Base-by-base conservation (phyloP, 139 green algal species). In the Micractinium conductrix region DNA sequence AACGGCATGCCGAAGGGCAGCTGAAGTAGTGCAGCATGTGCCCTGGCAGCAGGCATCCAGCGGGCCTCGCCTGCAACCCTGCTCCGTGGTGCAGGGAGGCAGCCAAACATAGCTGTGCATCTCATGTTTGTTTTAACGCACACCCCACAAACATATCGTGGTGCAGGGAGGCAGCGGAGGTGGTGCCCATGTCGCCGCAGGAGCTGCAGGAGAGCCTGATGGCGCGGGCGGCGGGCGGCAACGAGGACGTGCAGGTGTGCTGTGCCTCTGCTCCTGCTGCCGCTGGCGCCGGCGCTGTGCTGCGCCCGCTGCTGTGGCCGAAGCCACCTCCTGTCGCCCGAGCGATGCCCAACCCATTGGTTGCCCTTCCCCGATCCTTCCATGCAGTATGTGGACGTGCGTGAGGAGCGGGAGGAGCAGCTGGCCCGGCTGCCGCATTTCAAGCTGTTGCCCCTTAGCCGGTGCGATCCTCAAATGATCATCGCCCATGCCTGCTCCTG, bases 361-460 rank as follows among this genome's bases (percentile, higher is more conserved):
- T 33, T 73, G 33, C 33, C 65, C 10, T 50, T 37, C 38, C 37
- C 40, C 10, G 1, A 12, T 37, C 44, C 60, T 12, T n/a, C 58
- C 45, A 73, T 89, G 55, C 88, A 70, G 69, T 48, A 55, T n/a
- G 37, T 79, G 48, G 62, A 87, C 17, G 37, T 87, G 74, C 35
- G 90, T 22, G 90, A 93, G 74, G 62, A 76, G 62, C 50, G 80
- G 42, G 90, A 93, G 80, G 69, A 74, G 28, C 35, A 83, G 14
- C 19, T 84, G 28, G 81, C 91, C 14, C 67, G 50, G 40, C 33
- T 89, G 43, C 81, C 86, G 1, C 43, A 78, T 62, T 88, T 88
- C 78, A 28, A 74, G 60, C 78, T 88, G 65, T 37, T 81, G 60
- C 84, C 84, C 7, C 78, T 88, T 8, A 81, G 75, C 75, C 35